These are phyloP conservation scores for Trichoderma semiorbis DNA, from an alignment of 2,329 filamentous ascomycete genomes.

Conservation along the genomic window DNA sequence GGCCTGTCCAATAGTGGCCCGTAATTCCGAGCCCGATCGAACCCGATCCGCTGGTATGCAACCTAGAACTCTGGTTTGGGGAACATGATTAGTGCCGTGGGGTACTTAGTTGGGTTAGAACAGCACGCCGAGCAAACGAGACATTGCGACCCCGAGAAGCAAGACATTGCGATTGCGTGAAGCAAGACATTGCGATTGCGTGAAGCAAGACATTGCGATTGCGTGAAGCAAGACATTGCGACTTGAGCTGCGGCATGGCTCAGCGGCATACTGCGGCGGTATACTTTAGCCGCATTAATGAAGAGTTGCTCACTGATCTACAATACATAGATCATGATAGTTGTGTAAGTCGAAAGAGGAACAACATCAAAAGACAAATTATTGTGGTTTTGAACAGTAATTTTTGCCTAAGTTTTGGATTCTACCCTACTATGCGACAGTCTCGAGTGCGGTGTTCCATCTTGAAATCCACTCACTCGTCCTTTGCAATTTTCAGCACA, in stretches of 20 bases:
- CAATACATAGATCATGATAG: not conserved
- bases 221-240: not conserved
- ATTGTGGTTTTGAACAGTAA: not conserved
- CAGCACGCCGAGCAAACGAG: not conserved
- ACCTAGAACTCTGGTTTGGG: not conserved
- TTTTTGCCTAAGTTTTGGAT: not conserved
- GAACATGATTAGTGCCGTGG: not conserved
- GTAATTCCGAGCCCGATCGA: not conserved
- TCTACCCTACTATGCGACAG: not conserved
- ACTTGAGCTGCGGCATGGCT: not conserved
- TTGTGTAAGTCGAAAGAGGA: not conserved
- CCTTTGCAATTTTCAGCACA: conserved; percentile 22
- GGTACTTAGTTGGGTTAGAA: not conserved
- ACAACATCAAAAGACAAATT: not conserved
- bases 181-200: not conserved
- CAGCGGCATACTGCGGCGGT: not conserved
- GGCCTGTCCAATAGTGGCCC: not conserved
- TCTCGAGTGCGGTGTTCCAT: too few relatives aligned
- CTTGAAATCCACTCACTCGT: not conserved
- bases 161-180: not conserved
- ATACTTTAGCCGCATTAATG: not conserved
- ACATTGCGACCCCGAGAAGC: not conserved
- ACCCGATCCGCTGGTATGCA: not conserved
- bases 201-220: not conserved
- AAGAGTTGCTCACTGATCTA: not conserved